phyloP scores from a whole-genome alignment of 1,284 basidiomycete species.

The Naganishia albida region DNA sequence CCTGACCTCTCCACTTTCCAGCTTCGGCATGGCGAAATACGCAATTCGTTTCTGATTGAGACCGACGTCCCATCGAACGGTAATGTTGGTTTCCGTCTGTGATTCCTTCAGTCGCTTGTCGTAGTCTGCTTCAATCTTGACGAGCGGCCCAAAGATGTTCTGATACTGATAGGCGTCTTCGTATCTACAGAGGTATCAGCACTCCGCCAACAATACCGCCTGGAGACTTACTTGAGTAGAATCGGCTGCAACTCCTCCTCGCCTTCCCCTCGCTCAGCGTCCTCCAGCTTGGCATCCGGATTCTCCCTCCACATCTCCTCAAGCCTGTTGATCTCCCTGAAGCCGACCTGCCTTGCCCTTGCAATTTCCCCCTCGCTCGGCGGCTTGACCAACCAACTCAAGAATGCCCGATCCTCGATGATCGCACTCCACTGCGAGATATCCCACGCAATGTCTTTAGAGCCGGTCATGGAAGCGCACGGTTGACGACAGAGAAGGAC shows the following conservation, averaged over 20 bases:
- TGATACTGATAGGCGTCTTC: slow-evolving; percentile 99
- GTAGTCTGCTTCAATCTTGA: slow-evolving; percentile 99
- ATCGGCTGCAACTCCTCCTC: slow-evolving; percentile 96
- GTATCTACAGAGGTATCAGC: slow-evolving; percentile 59
- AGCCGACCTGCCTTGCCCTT: slow-evolving; percentile 91
- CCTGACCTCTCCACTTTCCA: slow-evolving; percentile 96
- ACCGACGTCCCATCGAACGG: slow-evolving; percentile 95
- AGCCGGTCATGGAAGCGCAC: slow-evolving; percentile 81
- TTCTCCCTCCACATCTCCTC: slow-evolving; percentile 99
- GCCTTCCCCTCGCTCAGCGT: slow-evolving; percentile 92
- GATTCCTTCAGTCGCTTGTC: slow-evolving; percentile 97
- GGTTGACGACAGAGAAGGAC: slow-evolving; percentile 98
- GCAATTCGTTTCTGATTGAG: slow-evolving; percentile 96
- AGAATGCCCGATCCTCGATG: slow-evolving; percentile 95
- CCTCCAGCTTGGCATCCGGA: slow-evolving; percentile 87
- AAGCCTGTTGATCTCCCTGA: slow-evolving; percentile 93
- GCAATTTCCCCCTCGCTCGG: slow-evolving; percentile 94
- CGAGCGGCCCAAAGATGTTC: slow-evolving; percentile 96
- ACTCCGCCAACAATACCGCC: background rate
- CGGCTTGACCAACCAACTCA: slow-evolving; percentile 97
- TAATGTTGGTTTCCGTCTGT: slow-evolving; percentile 95
- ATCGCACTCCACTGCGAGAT: slow-evolving; percentile 96
- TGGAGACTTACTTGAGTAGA: slow-evolving; percentile 61
- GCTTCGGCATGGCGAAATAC: slow-evolving; percentile 92
- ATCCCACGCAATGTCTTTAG: slow-evolving; percentile 99